A percentile compares a stretch with the other conserved stretches of the same genome.
Conservation (phyloP, 73 alveolate genomes). For the Paramecium sonneborni region DNA sequence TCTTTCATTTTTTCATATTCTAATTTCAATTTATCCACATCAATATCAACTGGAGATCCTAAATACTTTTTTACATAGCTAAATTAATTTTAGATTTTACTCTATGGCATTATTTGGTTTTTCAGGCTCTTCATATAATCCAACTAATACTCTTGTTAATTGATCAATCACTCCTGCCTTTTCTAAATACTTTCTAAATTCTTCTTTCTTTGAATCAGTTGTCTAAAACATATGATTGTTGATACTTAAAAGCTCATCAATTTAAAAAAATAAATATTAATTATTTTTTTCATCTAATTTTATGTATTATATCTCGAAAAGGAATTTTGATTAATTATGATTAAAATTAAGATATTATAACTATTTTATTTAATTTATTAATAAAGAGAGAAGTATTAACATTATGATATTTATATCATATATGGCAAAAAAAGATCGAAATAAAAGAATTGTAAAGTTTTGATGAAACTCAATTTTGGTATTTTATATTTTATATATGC, state of each 20-base stretch:
- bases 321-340: neutral
- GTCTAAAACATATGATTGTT: slow-evolving; percentile 42
- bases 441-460: too few species aligned
- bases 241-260: slow-evolving; percentile 66
- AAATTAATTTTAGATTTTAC: slow-evolving; percentile 21
- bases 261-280: neutral
- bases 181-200: slow-evolving; percentile 93
- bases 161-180: slow-evolving; percentile 92
- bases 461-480: too few species aligned
- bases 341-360: too few species aligned
- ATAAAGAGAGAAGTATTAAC: too few species aligned
- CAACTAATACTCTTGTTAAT: slow-evolving; percentile 91
- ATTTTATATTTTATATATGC: too few species aligned
- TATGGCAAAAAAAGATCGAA: too few species aligned
- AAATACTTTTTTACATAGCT: slow-evolving; percentile 83
- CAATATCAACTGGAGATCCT: slow-evolving; percentile 94
- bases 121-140: slow-evolving; percentile 94
- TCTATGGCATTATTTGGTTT: slow-evolving; percentile 94
- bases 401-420: too few species aligned
- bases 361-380: too few species aligned
- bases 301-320: neutral
- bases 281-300: neutral
- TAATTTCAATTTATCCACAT: slow-evolving; percentile 83
- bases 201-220: slow-evolving; percentile 93
- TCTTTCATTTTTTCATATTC: slow-evolving; percentile 89